Evolutionary conservation across 768 basidiomycete genomes (phyloP).

Genomic region (Tubosaeta brunneosetosa): DNA sequence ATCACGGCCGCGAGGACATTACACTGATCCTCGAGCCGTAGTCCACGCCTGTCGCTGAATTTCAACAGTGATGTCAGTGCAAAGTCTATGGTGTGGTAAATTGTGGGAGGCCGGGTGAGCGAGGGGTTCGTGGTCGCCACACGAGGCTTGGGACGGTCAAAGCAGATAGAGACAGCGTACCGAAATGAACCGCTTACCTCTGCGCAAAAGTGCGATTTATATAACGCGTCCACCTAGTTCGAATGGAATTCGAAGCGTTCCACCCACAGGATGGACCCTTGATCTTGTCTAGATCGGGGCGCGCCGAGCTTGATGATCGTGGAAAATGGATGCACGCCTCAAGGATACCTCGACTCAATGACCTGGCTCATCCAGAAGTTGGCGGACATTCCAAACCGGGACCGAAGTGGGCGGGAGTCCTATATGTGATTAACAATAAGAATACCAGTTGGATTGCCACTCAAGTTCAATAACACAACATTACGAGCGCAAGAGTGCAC

Average conservation of each 20-base stretch:
- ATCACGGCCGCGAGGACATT: neutral
- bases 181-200: slow-evolving; percentile 37
- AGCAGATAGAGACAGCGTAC: slow-evolving; percentile 8
- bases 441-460: neutral
- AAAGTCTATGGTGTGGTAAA: neutral
- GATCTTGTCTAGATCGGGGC: slow-evolving; percentile 31
- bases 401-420: slow-evolving; percentile 11
- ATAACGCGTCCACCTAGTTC: slow-evolving; percentile 40
- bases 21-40: slow-evolving; percentile 4
- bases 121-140: neutral
- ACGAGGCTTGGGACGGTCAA: neutral
- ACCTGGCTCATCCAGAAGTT: neutral
- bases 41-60: neutral
- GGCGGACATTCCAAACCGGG: neutral
- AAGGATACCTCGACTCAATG: slow-evolving; percentile 47
- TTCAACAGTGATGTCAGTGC: neutral
- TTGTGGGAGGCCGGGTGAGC: neutral
- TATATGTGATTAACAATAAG: slow-evolving; percentile 32
- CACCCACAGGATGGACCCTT: slow-evolving; percentile 49
- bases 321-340: slow-evolving; percentile 65
- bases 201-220: slow-evolving; percentile 55
- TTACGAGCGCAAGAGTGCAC: slow-evolving; percentile 48
- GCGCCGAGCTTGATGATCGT: slow-evolving; percentile 62
- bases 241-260: slow-evolving; percentile 21
- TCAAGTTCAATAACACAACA: slow-evolving; percentile 2